Evolutionary conservation across 139 green algal genomes (phyloP), one percentile per base, ranked within the genome.

Genomic region (Coccomyxa sp.): DNA sequence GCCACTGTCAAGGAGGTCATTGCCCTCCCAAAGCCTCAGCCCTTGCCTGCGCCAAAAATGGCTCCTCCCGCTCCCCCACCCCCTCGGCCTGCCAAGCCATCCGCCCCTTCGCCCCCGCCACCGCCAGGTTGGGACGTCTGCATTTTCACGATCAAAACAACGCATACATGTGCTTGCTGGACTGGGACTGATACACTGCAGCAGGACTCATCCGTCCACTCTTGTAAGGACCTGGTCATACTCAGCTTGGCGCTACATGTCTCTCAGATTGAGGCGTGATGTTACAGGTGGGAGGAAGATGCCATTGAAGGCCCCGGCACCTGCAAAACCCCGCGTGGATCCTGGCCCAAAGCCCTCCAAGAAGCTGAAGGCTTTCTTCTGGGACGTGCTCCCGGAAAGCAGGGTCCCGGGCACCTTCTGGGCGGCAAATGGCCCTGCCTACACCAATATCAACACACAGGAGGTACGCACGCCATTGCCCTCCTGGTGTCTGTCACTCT

Each of bases 391-490:
- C 64, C 84, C 84, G 5, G 81, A 86, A 2, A 50, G 29, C 12
- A 73, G 84, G 4, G 36, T 88, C 35, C 68, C 69, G 2, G 79
- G 79, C 68, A 88, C 84, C 24, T 88, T 88, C 50, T 88, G 84
- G 84, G 76, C 75, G 40, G 40, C 22, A 8, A 54, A 84, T 39
- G 39, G 37, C 7, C 81, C 84, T 2, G 44, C 64, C 55, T 86
- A 86, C 29, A 18, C 64, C 6, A 33, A 29, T n/a, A 16, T 81
- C 3, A 36, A 76, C 2, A 68, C 39, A 33, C 39, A 39, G 44
- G 76, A 80, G 76, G 76, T 76, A n/a, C n/a, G n/a, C n/a, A n/a
- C n/a, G n/a, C n/a, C n/a, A n/a, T n/a, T n/a, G n/a, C n/a, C n/a
- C n/a, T n/a, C n/a, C n/a, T n/a, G n/a, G n/a, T n/a, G n/a, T n/a